These are phyloP conservation scores for Hyphopichia wangnamkhiaoensis DNA, from an alignment of 1,139 yeast species.

Conservation along the genomic window DNA sequence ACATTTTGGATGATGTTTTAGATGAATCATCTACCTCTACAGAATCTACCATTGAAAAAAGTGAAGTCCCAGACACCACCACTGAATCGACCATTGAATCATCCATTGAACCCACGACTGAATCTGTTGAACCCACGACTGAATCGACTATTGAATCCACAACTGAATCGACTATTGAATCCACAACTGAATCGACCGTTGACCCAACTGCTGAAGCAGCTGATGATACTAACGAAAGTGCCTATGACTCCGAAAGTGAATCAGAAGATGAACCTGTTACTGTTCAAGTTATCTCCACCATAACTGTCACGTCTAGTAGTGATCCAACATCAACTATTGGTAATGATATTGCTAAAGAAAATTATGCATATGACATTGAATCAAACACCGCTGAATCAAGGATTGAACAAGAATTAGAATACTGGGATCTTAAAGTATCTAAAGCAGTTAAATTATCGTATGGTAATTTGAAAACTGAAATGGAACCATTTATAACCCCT, in stretches of 20 bases:
- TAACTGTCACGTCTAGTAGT: conserved; percentile 20
- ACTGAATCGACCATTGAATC: not conserved
- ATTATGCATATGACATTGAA: conserved; percentile 1
- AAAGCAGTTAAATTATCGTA: conserved; percentile 46
- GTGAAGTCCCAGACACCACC: not conserved
- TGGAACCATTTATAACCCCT: conserved; percentile 34
- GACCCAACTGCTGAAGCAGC: not conserved
- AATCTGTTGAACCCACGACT: not conserved
- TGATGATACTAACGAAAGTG: conserved; percentile 4
- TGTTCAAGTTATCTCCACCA: conserved; percentile 30
- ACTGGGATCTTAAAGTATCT: conserved; percentile 39
- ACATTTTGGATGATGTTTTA: conserved; percentile 17
- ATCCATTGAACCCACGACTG: not conserved
- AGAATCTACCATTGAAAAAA: conserved; percentile 1
- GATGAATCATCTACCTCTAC: conserved; percentile 11
- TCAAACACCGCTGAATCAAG: conserved; percentile 2
- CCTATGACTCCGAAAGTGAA: conserved; percentile 6
- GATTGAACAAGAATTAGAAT: conserved; percentile 29
- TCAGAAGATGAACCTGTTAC: conserved; percentile 16
- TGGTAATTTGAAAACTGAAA: conserved; percentile 40
- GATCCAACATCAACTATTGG: conserved; percentile 1
- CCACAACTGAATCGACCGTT: not conserved
- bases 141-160: not conserved
- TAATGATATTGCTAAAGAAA: not conserved
- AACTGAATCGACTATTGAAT: not conserved